A percentile compares a stretch with the other conserved stretches of the same genome.
phyloP scores from a whole-genome alignment of 352 stramenopile genomes.

The Pythium vanterpoolii region DNA sequence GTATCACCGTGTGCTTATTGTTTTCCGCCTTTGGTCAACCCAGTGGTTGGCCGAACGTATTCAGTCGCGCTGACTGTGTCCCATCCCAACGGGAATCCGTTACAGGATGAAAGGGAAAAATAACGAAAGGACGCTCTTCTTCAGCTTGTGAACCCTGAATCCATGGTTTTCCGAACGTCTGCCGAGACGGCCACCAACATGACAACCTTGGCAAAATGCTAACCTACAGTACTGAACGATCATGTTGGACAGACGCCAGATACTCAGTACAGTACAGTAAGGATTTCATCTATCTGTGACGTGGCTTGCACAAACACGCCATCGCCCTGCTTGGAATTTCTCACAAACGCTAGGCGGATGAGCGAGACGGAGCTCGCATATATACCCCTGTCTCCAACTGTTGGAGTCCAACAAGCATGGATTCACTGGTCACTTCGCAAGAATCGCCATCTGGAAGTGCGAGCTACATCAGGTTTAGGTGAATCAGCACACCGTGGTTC shows the following conservation, averaged over 20 bases:
- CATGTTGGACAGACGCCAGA: neutral
- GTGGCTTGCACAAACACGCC: neutral
- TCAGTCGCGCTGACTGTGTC: too few species aligned
- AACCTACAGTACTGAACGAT: neutral
- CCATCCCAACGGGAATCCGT: neutral
- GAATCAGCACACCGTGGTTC: conserved; percentile 9
- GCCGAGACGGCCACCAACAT: too few species aligned
- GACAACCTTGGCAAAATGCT: neutral
- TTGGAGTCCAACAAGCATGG: neutral
- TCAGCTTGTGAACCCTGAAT: neutral
- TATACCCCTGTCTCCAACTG: neutral
- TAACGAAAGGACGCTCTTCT: neutral
- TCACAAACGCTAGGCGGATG: too few species aligned
- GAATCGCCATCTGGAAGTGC: conserved; percentile 4
- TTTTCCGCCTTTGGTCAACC: too few species aligned
- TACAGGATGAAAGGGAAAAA: too few species aligned
- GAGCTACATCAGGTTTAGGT: conserved; percentile 14
- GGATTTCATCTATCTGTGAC: neutral
- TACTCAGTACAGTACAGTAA: neutral
- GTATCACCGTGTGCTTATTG: too few species aligned
- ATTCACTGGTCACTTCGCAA: too few species aligned
- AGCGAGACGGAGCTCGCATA: too few species aligned
- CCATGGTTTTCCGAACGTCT: too few species aligned
- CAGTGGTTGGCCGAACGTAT: conserved; percentile 9
- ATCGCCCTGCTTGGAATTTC: too few species aligned